phyloP scores from a whole-genome alignment of 306 rosid genomes.

The Inga leiocalycina region DNA sequence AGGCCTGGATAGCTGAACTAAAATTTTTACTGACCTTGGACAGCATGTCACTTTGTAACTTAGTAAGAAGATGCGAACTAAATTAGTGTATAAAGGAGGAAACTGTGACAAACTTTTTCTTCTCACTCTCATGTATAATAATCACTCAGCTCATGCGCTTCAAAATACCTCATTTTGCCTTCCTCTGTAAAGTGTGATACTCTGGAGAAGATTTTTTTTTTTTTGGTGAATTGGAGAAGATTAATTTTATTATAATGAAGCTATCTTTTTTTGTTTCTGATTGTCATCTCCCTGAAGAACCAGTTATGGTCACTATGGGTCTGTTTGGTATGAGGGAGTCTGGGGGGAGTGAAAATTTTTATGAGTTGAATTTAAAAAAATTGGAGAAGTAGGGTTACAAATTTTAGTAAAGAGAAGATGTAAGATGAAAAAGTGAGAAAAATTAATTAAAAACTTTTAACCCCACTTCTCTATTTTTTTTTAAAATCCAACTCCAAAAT shows the following conservation, averaged over 20 bases:
- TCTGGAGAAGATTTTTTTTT: neutral
- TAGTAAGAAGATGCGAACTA: neutral
- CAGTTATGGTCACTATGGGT: neutral
- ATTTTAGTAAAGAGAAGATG: too few relatives aligned
- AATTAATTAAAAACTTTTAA: too few relatives aligned
- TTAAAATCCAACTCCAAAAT: too few relatives aligned
- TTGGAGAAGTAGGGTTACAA: too few relatives aligned
- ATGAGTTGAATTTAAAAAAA: too few relatives aligned
- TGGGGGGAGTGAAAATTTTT: too few relatives aligned
- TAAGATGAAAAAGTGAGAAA: too few relatives aligned
- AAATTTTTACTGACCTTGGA: neutral
- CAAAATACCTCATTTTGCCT: neutral
- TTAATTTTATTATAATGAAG: neutral
- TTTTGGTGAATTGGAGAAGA: neutral
- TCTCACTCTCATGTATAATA: neutral
- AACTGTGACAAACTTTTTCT: neutral
- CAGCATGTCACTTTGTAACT: neutral
- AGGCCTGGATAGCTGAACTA: neutral
- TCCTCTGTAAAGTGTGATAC: neutral
- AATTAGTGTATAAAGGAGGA: neutral
- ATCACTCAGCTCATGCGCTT: neutral
- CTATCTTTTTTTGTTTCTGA: neutral
- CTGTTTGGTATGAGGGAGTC: too few relatives aligned
- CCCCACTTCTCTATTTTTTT: too few relatives aligned
- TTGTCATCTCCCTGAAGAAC: neutral